Evolutionary conservation across 305 asterid genomes (phyloP).

Genomic region (Andrographis paniculata): DNA sequence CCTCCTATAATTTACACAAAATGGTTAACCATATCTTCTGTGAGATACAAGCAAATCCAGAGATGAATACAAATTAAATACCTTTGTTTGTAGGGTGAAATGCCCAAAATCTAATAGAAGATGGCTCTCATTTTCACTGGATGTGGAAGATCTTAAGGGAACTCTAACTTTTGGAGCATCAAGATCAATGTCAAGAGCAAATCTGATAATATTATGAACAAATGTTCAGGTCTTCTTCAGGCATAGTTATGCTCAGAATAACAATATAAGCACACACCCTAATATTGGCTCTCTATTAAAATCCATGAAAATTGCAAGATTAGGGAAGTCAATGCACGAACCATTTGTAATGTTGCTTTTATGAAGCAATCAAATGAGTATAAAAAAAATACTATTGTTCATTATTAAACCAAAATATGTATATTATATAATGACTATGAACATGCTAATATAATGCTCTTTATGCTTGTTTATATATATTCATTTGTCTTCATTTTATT

Average conservation of each 20-base stretch:
- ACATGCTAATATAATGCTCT: no score
- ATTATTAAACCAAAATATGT: no score
- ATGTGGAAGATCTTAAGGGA: constrained; percentile 56
- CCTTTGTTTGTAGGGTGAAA: constrained; percentile 92
- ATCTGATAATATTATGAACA: constrained; percentile 39
- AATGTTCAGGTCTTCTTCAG: constrained; percentile 15
- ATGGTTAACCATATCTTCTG: constrained; percentile 15
- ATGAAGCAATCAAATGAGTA: no score
- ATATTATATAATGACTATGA: no score
- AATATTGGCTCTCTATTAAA: not conserved
- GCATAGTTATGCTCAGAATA: constrained; percentile 11
- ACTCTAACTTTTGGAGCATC: constrained; percentile 98
- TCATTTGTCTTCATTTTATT: no score
- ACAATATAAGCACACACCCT: not conserved
- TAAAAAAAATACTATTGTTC: no score
- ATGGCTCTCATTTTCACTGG: constrained; percentile 57
- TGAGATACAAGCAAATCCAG: constrained; percentile 17
- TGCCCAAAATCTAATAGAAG: constrained; percentile 90
- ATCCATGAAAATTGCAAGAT: no score
- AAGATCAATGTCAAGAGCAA: constrained; percentile 97
- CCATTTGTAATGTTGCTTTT: no score
- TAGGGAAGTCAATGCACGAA: no score
- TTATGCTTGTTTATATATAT: no score
- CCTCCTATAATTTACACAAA: constrained; percentile 45
- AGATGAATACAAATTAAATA: constrained; percentile 23